Percentiles rank a stretch among this genome's conserved stretches.
Conservation (phyloP, 208 protist genomes). For the Borovskyia barvae region DNA sequence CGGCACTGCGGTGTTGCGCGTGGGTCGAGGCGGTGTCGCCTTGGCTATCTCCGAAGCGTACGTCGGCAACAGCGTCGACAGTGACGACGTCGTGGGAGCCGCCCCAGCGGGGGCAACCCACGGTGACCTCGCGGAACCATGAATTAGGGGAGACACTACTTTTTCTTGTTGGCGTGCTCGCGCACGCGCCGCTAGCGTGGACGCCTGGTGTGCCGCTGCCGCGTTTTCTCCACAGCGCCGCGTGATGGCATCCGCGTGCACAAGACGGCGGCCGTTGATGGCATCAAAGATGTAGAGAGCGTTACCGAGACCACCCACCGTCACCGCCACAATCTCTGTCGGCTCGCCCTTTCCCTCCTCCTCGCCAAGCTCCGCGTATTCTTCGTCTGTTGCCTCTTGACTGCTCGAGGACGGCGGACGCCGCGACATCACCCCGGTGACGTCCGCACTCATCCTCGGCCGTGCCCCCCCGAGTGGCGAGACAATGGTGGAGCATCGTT, state of each 20-base stretch:
- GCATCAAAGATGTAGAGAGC: slow-evolving; percentile 68
- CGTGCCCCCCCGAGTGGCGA: neutral
- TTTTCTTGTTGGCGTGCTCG: too few relatives aligned
- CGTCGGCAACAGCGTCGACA: too few relatives aligned
- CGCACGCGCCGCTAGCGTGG: neutral
- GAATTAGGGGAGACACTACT: too few relatives aligned
- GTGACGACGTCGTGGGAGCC: too few relatives aligned
- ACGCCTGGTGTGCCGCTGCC: slow-evolving; percentile 1
- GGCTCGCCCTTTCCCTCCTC: slow-evolving; percentile 8
- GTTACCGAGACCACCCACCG: slow-evolving; percentile 60
- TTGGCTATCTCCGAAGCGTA: too few relatives aligned
- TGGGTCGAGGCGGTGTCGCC: too few relatives aligned
- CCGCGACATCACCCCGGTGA: neutral
- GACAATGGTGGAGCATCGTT: neutral
- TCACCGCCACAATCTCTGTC: slow-evolving; percentile 40
- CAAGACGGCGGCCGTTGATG: slow-evolving; percentile 48
- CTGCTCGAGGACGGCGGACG: neutral
- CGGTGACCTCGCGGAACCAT: too few relatives aligned
- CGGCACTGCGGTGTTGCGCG: too few relatives aligned
- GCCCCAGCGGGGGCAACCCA: too few relatives aligned
- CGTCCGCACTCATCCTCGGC: slow-evolving; percentile 2
- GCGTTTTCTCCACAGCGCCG: slow-evolving; percentile 6
- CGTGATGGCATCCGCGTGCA: slow-evolving; percentile 16
- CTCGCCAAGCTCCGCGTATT: neutral
- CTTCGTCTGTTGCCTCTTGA: neutral